These are phyloP conservation scores for Strobilomyces echinocephalus DNA, from an alignment of 768 basidiomycete genomes.

Conservation along the genomic window DNA sequence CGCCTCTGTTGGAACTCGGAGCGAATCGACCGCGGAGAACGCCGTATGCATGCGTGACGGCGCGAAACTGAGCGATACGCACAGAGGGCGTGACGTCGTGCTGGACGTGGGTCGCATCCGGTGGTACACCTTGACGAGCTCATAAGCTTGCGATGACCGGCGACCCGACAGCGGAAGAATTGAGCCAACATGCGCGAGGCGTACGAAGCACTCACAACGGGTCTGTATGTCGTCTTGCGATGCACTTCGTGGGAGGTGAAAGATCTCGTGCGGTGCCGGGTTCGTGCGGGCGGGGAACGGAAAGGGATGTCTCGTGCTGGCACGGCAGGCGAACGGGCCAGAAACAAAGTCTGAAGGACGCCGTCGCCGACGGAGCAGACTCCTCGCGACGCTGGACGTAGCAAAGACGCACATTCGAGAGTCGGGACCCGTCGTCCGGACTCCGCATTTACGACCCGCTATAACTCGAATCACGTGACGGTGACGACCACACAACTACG, in stretches of 20 bases:
- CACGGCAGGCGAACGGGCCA: neutral
- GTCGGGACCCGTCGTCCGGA: neutral
- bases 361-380: neutral
- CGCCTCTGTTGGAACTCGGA: neutral
- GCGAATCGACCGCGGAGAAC: slow-evolving; percentile 19
- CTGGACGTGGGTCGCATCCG: slow-evolving; percentile 49
- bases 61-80: slow-evolving; percentile 59
- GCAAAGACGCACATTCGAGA: slow-evolving; percentile 1
- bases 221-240: slow-evolving; percentile 59
- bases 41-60: slow-evolving; percentile 63
- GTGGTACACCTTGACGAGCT: slow-evolving; percentile 67
- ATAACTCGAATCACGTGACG: neutral
- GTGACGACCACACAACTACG: too few relatives aligned
- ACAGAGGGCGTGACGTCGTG: slow-evolving; percentile 37
- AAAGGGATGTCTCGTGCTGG: slow-evolving; percentile 19
- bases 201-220: slow-evolving; percentile 45
- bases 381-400: neutral
- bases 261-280: slow-evolving; percentile 69
- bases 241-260: slow-evolving; percentile 55
- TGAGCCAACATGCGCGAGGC: neutral
- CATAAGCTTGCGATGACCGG: slow-evolving; percentile 49
- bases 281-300: slow-evolving; percentile 51
- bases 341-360: neutral
- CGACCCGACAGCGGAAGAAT: neutral
- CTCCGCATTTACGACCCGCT: neutral